A percentile compares a stretch with the other conserved stretches of the same genome.
These are phyloP conservation scores for Naganishia vaughanmartiniae DNA, from an alignment of 768 basidiomycete genomes.

Conservation along the genomic window DNA sequence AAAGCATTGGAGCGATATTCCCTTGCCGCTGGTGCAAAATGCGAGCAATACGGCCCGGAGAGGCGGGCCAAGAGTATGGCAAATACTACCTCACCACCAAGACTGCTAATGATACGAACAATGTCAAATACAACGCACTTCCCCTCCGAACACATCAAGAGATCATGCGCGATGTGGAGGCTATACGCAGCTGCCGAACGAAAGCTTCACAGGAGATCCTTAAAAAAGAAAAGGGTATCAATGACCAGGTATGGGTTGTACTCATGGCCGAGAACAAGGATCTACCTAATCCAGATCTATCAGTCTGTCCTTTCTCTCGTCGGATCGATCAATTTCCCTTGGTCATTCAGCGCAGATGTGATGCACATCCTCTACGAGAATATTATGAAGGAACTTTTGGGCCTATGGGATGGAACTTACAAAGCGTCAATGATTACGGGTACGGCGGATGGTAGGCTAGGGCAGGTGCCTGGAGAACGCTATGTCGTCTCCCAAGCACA, in stretches of 20 bases:
- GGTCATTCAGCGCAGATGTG: neutral
- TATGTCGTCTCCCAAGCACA: neutral
- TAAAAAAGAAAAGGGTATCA: neutral
- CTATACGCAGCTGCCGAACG: neutral
- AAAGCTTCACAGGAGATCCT: neutral
- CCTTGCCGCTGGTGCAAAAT: too few species aligned
- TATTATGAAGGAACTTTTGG: too few species aligned
- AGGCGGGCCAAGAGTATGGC: too few species aligned
- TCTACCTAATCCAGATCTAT: too few species aligned
- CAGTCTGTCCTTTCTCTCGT: neutral
- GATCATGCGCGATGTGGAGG: neutral
- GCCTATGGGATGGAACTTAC: too few species aligned
- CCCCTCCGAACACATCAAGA: neutral
- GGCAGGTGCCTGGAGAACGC: too few species aligned
- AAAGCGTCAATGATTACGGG: too few species aligned
- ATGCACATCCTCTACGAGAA: constrained; percentile 14
- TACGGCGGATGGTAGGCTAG: too few species aligned
- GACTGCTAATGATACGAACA: neutral
- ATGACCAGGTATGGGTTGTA: too few species aligned
- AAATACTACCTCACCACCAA: too few species aligned
- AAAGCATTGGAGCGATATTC: neutral
- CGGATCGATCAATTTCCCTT: neutral
- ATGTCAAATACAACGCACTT: neutral
- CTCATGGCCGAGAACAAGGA: too few species aligned
- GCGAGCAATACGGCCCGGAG: too few species aligned